Conservation (phyloP, 2,329 filamentous ascomycete genomes). For the Tolypocladium tropicale region DNA sequence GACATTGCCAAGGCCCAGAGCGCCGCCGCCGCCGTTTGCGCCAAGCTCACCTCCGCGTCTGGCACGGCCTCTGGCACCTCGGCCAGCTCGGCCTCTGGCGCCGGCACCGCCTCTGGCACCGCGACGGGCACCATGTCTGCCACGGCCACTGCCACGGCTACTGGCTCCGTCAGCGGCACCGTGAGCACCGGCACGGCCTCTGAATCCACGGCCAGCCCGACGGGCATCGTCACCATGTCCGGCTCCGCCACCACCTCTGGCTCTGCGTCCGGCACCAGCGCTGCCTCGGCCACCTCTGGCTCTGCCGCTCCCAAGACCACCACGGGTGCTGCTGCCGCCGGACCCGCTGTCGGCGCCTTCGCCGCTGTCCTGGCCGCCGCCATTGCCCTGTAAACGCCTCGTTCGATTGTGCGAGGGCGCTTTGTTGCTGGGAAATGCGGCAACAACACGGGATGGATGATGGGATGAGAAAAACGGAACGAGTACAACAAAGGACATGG, state of each 20-base stretch:
- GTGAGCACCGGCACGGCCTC: background rate
- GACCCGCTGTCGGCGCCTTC: conserved; percentile 16
- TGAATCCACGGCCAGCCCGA: background rate
- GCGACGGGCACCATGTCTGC: background rate
- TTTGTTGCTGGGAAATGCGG: background rate
- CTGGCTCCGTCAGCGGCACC: background rate
- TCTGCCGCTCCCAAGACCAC: background rate
- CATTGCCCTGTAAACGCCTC: conserved; percentile 19
- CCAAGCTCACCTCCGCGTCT: conserved; percentile 4
- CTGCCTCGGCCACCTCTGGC: conserved; percentile 2
- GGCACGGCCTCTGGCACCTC: conserved; percentile 1
- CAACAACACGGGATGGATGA: conserved; percentile 1
- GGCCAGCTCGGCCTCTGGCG: conserved; percentile 1
- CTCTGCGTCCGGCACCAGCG: background rate
- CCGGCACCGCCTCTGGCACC: background rate
- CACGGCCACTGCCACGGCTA: background rate
- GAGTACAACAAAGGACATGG: background rate
- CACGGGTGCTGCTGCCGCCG: conserved; percentile 12
- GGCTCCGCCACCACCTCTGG: background rate
- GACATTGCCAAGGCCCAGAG: conserved; percentile 21
- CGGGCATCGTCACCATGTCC: background rate
- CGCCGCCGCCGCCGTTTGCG: conserved; percentile 20
- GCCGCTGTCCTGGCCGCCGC: conserved; percentile 20
- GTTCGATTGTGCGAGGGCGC: background rate
- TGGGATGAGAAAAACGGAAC: background rate